Evolutionary conservation across 2,329 filamentous ascomycete species (phyloP).

Genomic region (Dendrostoma leiphaemia): DNA sequence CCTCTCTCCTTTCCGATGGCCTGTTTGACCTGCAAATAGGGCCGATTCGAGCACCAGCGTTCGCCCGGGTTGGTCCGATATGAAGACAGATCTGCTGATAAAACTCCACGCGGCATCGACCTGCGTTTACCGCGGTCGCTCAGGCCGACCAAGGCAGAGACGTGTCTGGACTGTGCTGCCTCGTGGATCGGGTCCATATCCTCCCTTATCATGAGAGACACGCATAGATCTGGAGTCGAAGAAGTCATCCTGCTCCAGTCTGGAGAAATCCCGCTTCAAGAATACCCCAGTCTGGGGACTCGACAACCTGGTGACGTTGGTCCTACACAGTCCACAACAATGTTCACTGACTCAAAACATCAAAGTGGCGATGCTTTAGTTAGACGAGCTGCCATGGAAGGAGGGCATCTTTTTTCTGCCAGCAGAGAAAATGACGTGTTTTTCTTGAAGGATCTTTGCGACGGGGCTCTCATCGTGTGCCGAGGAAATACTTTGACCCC

Average conservation of each 20-base stretch:
- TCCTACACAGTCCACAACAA: background rate
- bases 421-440: background rate
- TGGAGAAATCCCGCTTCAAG: too few relatives aligned
- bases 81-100: background rate
- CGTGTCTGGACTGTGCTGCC: background rate
- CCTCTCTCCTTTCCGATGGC: background rate
- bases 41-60: background rate
- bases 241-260: too few relatives aligned
- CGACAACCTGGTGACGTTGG: background rate
- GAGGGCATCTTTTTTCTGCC: background rate
- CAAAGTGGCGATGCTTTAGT: background rate
- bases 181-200: background rate
- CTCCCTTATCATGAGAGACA: background rate
- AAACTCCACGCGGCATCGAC: too few relatives aligned
- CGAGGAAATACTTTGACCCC: background rate
- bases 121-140: background rate
- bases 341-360: background rate
- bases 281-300: background rate
- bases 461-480: background rate
- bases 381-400: background rate
- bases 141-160: background rate
- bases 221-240: too few relatives aligned
- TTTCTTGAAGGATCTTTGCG: too few relatives aligned
- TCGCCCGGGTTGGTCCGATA: background rate
- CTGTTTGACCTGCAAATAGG: background rate